These are phyloP conservation scores for Datisca glomerata DNA, from an alignment of 306 rosid genomes.

Conservation along the genomic window DNA sequence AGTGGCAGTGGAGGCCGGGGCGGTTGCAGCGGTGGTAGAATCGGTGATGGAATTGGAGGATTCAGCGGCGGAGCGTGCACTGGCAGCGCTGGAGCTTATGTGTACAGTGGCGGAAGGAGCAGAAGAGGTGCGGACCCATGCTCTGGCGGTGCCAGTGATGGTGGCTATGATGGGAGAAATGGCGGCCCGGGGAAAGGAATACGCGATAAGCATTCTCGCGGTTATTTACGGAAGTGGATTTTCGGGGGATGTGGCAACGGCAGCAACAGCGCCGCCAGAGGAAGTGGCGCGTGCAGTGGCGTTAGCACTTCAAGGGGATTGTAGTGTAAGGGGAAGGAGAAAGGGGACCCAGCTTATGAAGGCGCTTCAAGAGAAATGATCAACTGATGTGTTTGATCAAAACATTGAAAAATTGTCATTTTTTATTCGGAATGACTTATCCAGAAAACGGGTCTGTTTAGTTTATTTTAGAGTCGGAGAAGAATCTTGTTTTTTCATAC, in stretches of 20 bases:
- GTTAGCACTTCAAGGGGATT: slow-evolving; percentile 64
- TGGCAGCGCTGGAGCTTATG: slow-evolving; percentile 80
- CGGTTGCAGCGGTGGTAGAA: slow-evolving; percentile 60
- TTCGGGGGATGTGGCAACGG: slow-evolving; percentile 10
- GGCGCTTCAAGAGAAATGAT: slow-evolving; percentile 25
- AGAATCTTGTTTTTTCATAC: no score
- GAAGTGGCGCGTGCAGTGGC: slow-evolving; percentile 96
- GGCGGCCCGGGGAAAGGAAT: slow-evolving; percentile 74
- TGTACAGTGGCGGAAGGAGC: slow-evolving; percentile 80
- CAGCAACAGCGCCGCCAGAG: slow-evolving; percentile 54
- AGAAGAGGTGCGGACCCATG: slow-evolving; percentile 62
- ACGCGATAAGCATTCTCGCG: slow-evolving; percentile 69
- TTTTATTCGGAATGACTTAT: no score
- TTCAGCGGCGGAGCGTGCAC: slow-evolving; percentile 57
- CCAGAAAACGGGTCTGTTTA: no score
- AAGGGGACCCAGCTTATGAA: slow-evolving; percentile 63
- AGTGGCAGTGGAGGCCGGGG: slow-evolving; percentile 74
- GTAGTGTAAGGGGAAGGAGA: slow-evolving; percentile 69
- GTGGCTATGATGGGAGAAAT: slow-evolving; percentile 77
- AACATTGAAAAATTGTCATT: no score
- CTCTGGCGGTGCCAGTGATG: slow-evolving; percentile 85
- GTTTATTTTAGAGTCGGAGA: no score
- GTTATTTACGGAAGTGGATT: slow-evolving; percentile 37
- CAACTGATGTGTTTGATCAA: no score
- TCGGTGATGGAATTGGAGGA: slow-evolving; percentile 53